phyloP scores from a whole-genome alignment of 1,284 basidiomycete genomes.

The Moesziomyces antarcticus region DNA sequence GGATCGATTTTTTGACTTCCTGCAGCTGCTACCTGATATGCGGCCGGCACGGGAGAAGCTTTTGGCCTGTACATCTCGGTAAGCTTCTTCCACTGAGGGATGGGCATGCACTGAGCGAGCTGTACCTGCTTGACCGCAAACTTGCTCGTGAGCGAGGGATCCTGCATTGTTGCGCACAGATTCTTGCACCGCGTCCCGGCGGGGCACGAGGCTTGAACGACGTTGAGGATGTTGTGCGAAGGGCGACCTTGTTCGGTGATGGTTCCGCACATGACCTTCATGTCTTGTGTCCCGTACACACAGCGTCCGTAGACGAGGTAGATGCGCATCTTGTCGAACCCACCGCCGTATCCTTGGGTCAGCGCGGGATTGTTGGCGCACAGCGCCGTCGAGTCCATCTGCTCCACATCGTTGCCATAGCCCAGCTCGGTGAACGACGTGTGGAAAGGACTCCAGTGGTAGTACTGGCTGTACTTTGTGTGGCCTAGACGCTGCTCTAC shows the following conservation, averaged over 20 bases:
- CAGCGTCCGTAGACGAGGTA: constrained; percentile 36
- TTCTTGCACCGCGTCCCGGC: constrained; percentile 29
- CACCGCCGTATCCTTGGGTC: constrained; percentile 26
- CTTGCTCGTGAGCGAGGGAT: constrained; percentile 12
- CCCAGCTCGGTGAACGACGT: constrained; percentile 13
- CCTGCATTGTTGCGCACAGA: constrained; percentile 25
- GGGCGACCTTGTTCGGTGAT: constrained; percentile 18
- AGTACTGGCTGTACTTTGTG: constrained; percentile 13
- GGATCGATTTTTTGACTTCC: constrained; percentile 5
- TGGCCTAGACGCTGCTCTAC: constrained; percentile 20
- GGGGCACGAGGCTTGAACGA: constrained; percentile 27
- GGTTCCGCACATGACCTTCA: constrained; percentile 24
- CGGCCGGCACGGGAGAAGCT: no score
- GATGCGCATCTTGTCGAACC: constrained; percentile 14
- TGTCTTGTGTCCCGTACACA: constrained; percentile 16
- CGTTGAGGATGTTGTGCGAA: not conserved
- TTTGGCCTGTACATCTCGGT: constrained; percentile 26
- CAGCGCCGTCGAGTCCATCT: constrained; percentile 21
- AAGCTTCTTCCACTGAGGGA: constrained; percentile 8
- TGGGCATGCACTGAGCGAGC: constrained; percentile 24
- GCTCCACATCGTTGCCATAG: constrained; percentile 3
- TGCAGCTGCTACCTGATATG: no score
- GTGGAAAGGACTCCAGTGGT: constrained; percentile 6
- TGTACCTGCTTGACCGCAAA: constrained; percentile 32
- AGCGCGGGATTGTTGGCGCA: constrained; percentile 27